A percentile compares a stretch with the other conserved stretches of the same genome.
Conservation (phyloP, 2,329 filamentous ascomycete species). For the Beauveria bassiana region DNA sequence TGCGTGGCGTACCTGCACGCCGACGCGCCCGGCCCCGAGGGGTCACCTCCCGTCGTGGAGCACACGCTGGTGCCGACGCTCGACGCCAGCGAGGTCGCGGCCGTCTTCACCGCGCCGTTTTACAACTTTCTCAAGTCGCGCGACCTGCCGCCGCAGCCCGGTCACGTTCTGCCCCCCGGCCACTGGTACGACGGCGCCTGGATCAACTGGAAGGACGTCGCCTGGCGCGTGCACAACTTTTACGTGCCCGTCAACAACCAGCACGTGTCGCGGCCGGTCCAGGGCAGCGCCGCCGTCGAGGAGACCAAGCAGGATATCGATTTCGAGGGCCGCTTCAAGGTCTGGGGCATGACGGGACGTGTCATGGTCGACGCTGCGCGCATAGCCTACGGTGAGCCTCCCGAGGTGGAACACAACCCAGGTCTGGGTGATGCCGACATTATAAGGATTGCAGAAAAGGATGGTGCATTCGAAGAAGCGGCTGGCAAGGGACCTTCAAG, state of each 20-base stretch:
- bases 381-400: conserved; percentile 73
- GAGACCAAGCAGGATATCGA: conserved; percentile 32
- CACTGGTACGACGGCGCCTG: conserved; percentile 83
- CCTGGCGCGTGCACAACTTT: conserved; percentile 90
- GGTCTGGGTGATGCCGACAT: conserved; percentile 46
- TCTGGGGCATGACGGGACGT: conserved; percentile 92
- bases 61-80: conserved; percentile 69
- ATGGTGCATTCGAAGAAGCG: conserved; percentile 40
- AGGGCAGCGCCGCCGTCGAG: conserved; percentile 38
- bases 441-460: conserved; percentile 36
- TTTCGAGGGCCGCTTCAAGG: conserved; percentile 57
- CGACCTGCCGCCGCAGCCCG: conserved; percentile 43
- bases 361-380: conserved; percentile 84
- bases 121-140: conserved; percentile 64
- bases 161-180: conserved; percentile 37
- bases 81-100: conserved; percentile 85
- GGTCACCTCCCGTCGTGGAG: conserved; percentile 44
- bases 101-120: conserved; percentile 86
- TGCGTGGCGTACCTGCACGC: conserved; percentile 72
- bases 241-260: conserved; percentile 73
- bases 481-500: conserved; percentile 18
- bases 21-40: conserved; percentile 33
- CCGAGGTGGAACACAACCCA: conserved; percentile 68
- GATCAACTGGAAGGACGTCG: conserved; percentile 67
- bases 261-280: conserved; percentile 54